Evolutionary conservation across 2,329 filamentous ascomycete genomes (phyloP), one percentile per base, ranked within the genome.

Genomic region (Verticillium nonalfalfae): DNA sequence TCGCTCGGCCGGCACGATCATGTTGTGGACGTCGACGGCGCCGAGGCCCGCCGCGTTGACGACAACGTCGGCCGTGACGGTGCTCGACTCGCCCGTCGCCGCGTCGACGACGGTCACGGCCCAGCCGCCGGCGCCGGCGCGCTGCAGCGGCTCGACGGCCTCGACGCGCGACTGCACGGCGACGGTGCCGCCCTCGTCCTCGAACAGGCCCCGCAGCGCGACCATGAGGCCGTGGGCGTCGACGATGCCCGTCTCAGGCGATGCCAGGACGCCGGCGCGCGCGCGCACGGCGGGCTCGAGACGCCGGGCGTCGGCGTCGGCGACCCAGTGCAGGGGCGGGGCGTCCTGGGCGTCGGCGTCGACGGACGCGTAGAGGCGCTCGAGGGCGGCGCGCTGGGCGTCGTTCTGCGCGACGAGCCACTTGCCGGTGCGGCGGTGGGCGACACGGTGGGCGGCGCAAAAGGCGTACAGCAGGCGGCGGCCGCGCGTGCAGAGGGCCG

Each of bases 371-470:
- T 83, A 76, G 21, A 89, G 74, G 21, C 70, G 73, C 66, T 87
- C 75, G 2, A 84, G 84, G 55, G 85, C 85, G n/a, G 78, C 81
- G 71, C 85, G 82, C 78, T 98, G 91, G 56, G 76, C 77, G 1
- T 81, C 80, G 59, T 87, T 89, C 78, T 98, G 95, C 1, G 94
- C 94, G 1, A 98, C 90, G 69, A 98, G 90, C 93, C 94, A 97
- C 79, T 97, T 98, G 63, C 93, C 93, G 31, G 87, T 90, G 71
- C 89, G 89, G 60, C 81, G 81, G 75, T 95, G 84, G 0, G 86
- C 85, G 58, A 99, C 89, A 61, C 75, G 74, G 68, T 90, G 79
- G 61, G 77, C 77, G 5, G 78, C 75, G 78, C 94, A 97, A 52
- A 96, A 85, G 4, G 80, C 81, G 76, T 99, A 99, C 62, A 98